A percentile compares a stretch with the other conserved stretches of the same genome.
Evolutionary conservation across 805 yeast genomes (phyloP).

Genomic region (Pichia heedii): DNA sequence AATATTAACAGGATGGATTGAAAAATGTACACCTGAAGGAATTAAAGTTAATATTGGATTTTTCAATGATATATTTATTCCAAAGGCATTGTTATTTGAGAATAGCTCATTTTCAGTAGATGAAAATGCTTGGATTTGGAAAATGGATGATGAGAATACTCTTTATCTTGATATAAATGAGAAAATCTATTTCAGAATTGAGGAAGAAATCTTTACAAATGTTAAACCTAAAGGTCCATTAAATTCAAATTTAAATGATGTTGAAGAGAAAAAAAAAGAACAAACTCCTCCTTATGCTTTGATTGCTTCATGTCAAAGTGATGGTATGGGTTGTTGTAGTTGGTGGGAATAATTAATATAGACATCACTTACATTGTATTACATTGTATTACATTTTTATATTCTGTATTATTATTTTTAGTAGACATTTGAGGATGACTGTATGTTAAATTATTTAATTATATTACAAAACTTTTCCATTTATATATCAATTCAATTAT

Average conservation of each 20-base stretch:
- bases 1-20: constrained; percentile 84
- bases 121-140: constrained; percentile 96
- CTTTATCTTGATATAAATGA: constrained; percentile 85
- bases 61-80: constrained; percentile 88
- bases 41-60: constrained; percentile 77
- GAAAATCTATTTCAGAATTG: constrained; percentile 83
- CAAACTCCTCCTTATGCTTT: constrained; percentile 75
- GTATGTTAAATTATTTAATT: too few relatives aligned
- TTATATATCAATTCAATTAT: constrained; percentile 63
- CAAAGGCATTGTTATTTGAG: constrained; percentile 74
- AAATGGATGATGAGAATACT: constrained; percentile 58
- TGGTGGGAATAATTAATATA: constrained; percentile 97
- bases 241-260: constrained; percentile 15
- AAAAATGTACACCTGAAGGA: constrained; percentile 81
- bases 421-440: too few relatives aligned
- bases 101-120: constrained; percentile 32
- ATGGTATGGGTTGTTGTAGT: constrained; percentile 91
- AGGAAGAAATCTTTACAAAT: constrained; percentile 78
- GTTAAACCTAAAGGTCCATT: constrained; percentile 68
- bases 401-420: too few relatives aligned
- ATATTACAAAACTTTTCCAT: too few relatives aligned
- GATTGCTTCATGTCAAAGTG: constrained; percentile 85
- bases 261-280: constrained; percentile 29
- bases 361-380: too few relatives aligned
- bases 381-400: background rate